phyloP scores from a whole-genome alignment of 257 asterid genomes.

The Solanum bukasovii region DNA sequence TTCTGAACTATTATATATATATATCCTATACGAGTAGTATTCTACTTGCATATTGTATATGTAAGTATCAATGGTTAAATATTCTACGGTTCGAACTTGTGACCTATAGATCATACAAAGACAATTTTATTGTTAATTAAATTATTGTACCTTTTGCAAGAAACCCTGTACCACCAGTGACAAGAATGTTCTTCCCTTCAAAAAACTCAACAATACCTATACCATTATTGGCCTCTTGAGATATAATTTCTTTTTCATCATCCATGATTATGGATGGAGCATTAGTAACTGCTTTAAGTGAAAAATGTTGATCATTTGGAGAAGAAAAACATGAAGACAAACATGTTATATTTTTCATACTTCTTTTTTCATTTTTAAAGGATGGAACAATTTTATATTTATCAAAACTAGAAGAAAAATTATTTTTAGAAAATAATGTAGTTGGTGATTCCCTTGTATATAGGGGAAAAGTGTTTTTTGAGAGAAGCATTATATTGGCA shows the following conservation, averaged over 20 bases:
- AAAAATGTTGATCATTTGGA: neutral
- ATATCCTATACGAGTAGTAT: too few relatives aligned
- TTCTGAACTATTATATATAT: too few relatives aligned
- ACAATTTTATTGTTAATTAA: neutral
- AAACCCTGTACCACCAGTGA: constrained; percentile 71
- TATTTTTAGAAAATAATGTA: neutral
- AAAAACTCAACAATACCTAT: constrained; percentile 47
- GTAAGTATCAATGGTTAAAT: neutral
- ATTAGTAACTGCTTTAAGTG: neutral
- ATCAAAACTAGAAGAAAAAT: neutral
- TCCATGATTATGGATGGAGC: neutral
- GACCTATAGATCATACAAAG: neutral
- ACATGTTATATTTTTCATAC: neutral
- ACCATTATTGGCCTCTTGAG: constrained; percentile 3
- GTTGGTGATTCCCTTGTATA: neutral
- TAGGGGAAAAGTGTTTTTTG: neutral
- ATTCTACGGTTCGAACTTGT: neutral
- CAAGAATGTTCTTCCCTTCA: constrained; percentile 34
- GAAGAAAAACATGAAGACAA: neutral
- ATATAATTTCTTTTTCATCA: neutral
- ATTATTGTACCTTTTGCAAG: constrained; percentile 48
- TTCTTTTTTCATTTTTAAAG: neutral
- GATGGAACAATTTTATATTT: neutral
- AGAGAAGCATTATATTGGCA: neutral
- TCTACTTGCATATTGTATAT: neutral